Base-by-base conservation (phyloP, 2,329 filamentous ascomycete species). In the Colletotrichum somersetense region DNA sequence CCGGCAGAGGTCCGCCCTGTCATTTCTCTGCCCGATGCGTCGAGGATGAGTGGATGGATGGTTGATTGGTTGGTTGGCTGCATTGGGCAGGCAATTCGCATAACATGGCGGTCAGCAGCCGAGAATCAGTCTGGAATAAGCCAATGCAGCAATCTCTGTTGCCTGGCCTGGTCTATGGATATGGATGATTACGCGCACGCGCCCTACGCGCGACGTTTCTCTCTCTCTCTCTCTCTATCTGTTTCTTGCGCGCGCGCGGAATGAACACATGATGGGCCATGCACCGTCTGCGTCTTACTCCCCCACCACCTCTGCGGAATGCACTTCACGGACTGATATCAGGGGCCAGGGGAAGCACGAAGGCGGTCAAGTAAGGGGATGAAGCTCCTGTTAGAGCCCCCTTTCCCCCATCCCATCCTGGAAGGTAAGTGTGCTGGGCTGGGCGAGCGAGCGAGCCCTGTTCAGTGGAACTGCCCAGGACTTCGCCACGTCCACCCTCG, bases 361-460 rank as follows among this genome's bases (percentile, higher is more conserved):
- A 44, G 58, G 58, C 65, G 50, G 57, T 44, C 62, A 62, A 63
- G 55, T 69, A 53, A 68, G 65, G 69, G 58, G 69, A 55, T 42
- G 26, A 44, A 23, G 23, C 57, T 67, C 68, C 33, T 67, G 58
- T 58, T 42, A 48, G 52, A 72, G 66, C 57, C 68, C 44, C 59
- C 59, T n/a, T 42, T 50, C 44, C 26, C 38, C 44, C n/a, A n/a
- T n/a, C n/a, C n/a, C n/a, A n/a, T n/a, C 65, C 58, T 63, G 58
- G 14, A 30, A 7, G 33, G 42, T 35, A 35, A 20, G n/a, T 16
- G 38, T 33, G 26, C 10, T 52, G 56, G 46, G 16, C 20, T 52
- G 16, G 1, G 42, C 42, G 44, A 46, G 44, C 44, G 18, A 48
- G 26, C 23, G 56, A 62, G 58, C 69, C 59, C 69, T 69, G 69